Percentiles rank a stretch among this genome's conserved stretches.
Evolutionary conservation across 768 basidiomycete genomes (phyloP).

Genomic region (Candolleomyces efflorescens): DNA sequence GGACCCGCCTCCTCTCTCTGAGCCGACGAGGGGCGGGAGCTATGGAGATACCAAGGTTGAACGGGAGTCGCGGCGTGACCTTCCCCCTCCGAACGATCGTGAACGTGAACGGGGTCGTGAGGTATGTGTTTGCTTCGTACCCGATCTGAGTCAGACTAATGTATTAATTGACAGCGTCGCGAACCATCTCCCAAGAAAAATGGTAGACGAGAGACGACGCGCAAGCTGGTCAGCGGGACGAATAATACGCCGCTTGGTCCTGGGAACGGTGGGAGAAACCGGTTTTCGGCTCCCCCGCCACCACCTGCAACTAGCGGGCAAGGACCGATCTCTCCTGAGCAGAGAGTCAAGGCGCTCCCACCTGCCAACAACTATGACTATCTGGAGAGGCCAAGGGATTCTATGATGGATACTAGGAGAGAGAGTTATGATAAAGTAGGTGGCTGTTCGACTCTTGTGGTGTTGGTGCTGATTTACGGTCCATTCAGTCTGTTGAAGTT

Average conservation of each 20-base stretch:
- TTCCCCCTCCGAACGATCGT: too few species aligned
- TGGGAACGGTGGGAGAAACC: too few species aligned
- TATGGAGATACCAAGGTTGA: too few species aligned
- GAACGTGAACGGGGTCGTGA: not conserved
- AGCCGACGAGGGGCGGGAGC: too few species aligned
- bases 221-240: not conserved
- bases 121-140: not conserved
- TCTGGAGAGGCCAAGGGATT: too few species aligned
- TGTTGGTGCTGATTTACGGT: not conserved
- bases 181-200: not conserved
- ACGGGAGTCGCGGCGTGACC: too few species aligned
- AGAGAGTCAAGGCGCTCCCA: not conserved
- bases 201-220: not conserved
- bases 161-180: not conserved
- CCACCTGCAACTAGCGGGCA: not conserved
- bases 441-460: not conserved
- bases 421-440: not conserved
- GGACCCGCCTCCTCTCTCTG: too few species aligned
- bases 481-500: not conserved
- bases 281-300: not conserved
- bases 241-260: not conserved
- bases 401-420: not conserved
- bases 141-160: not conserved
- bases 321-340: not conserved
- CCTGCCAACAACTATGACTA: not conserved